Evolutionary conservation across 805 yeast species (phyloP).

Genomic region (Candida silvicultrix): DNA sequence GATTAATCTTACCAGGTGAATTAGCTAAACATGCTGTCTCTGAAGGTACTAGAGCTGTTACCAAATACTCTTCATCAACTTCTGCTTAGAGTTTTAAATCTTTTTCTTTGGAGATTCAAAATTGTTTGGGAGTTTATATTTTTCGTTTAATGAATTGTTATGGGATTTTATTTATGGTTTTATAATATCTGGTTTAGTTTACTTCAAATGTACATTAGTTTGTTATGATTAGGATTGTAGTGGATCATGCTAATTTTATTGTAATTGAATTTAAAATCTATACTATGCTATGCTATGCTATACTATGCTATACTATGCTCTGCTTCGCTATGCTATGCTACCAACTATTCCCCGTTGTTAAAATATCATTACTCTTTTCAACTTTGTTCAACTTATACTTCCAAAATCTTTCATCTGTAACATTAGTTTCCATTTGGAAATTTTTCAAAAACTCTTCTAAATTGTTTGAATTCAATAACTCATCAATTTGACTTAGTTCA

Average conservation of each 20-base stretch:
- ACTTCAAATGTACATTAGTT: background rate
- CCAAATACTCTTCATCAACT: constrained; percentile 78
- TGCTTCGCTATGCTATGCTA: constrained; percentile 20
- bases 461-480: constrained; percentile 23
- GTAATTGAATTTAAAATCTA: too few relatives aligned
- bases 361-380: constrained; percentile 44
- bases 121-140: background rate
- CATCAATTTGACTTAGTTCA: constrained; percentile 27
- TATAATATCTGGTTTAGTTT: constrained; percentile 1
- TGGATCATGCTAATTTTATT: too few relatives aligned
- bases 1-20: constrained; percentile 98
- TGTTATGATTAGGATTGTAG: background rate
- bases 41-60: constrained; percentile 98
- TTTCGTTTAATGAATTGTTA: background rate
- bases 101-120: too few relatives aligned
- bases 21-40: constrained; percentile 97
- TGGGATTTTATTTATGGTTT: constrained; percentile 1
- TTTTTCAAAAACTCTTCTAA: constrained; percentile 27
- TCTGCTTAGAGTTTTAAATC: constrained; percentile 27
- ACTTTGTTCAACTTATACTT: constrained; percentile 43
- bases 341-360: constrained; percentile 54
- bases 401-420: constrained; percentile 32
- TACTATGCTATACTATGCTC: too few relatives aligned
- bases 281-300: too few relatives aligned
- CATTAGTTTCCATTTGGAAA: constrained; percentile 26